These are phyloP conservation scores for Teratosphaeriaceae sp. DNA, from an alignment of 2,329 filamentous ascomycete species.

Conservation along the genomic window DNA sequence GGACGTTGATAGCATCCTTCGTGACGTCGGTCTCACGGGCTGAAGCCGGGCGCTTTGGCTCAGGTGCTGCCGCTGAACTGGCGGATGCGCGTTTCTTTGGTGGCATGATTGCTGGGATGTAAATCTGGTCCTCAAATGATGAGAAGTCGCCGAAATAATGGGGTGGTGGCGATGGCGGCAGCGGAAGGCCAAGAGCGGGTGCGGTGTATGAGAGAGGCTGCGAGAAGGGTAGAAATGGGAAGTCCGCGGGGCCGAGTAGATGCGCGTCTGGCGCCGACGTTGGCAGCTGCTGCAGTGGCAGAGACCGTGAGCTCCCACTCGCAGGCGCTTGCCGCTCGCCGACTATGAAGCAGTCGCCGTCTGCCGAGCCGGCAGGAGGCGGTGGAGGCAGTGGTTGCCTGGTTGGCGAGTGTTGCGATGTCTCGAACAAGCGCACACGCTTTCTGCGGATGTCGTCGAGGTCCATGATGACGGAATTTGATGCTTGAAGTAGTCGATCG, in stretches of 20 bases:
- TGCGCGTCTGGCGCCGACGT: background rate
- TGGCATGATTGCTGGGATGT: background rate
- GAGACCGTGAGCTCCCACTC: too few species aligned
- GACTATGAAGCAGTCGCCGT: background rate
- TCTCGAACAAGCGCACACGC: constrained; percentile 1
- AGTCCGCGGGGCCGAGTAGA: too few species aligned
- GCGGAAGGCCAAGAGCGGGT: background rate
- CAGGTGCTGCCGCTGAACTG: background rate
- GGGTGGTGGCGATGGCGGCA: background rate
- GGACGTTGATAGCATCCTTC: background rate
- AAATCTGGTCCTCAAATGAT: background rate
- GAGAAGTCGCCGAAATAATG: background rate
- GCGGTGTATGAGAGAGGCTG: too few species aligned
- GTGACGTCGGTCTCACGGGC: background rate
- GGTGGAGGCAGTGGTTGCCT: background rate
- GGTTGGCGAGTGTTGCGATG: background rate
- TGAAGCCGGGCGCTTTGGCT: background rate
- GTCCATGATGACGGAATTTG: background rate
- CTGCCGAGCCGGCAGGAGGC: background rate
- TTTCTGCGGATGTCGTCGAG: constrained; percentile 2
- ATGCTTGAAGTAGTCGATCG: background rate
- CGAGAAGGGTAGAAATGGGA: too few species aligned
- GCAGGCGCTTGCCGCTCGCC: background rate
- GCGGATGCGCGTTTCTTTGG: background rate
- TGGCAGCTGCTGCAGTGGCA: background rate